phyloP scores from a whole-genome alignment of 257 asterid genomes.

The Eucommia ulmoides region DNA sequence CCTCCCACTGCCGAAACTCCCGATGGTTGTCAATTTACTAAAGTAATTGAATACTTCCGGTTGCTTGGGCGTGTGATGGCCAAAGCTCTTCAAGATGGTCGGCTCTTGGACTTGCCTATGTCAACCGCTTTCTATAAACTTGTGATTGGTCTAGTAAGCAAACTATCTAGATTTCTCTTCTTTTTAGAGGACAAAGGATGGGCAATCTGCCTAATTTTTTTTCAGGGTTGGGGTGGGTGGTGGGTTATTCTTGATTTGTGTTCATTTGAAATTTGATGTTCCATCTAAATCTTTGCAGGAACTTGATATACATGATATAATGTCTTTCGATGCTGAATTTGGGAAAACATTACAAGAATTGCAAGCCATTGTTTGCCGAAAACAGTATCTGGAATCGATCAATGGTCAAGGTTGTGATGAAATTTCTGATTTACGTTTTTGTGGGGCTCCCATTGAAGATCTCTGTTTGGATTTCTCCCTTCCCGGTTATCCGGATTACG shows the following conservation, averaged over 20 bases:
- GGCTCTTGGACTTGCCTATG: conserved; percentile 89
- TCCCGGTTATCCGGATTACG: conserved; percentile 89
- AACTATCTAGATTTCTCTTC: too few species aligned
- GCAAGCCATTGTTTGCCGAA: conserved; percentile 78
- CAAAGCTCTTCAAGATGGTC: conserved; percentile 96
- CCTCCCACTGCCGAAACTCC: conserved; percentile 51
- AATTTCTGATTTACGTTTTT: conserved; percentile 36
- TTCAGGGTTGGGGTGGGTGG: too few species aligned
- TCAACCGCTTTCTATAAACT: conserved; percentile 83
- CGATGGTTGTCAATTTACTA: conserved; percentile 54
- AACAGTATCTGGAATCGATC: conserved; percentile 45
- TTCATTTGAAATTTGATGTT: background rate
- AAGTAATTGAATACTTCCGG: conserved; percentile 57
- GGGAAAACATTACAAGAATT: conserved; percentile 83
- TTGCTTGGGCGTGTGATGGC: conserved; percentile 95
- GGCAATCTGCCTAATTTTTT: too few species aligned
- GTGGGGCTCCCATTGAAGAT: conserved; percentile 75
- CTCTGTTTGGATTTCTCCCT: conserved; percentile 89
- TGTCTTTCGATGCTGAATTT: conserved; percentile 66
- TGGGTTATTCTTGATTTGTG: too few species aligned
- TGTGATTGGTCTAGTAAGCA: conserved; percentile 70
- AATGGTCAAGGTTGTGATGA: conserved; percentile 35
- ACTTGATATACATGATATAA: conserved; percentile 82
- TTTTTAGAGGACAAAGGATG: too few species aligned
- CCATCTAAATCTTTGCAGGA: conserved; percentile 33